These are phyloP conservation scores for Penicillium subrubescens DNA, from an alignment of 495 filamentous ascomycete species.

Conservation along the genomic window DNA sequence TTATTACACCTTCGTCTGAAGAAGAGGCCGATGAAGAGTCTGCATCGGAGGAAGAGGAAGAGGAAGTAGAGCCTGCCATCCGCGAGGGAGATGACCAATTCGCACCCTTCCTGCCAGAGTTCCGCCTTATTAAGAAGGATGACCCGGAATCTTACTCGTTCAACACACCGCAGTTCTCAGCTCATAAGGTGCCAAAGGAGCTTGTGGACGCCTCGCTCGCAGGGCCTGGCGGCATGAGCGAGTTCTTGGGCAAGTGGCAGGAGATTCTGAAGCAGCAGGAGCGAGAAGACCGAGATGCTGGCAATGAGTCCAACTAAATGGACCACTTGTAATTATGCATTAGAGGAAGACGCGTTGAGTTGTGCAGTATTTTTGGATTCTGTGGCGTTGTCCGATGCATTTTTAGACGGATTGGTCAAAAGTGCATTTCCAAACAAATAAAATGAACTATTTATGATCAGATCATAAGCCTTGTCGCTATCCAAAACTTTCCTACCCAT, in stretches of 20 bases:
- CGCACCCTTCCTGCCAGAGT: slow-evolving; percentile 68
- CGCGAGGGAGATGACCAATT: slow-evolving; percentile 55
- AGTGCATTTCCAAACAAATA: background rate
- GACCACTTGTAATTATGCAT: background rate
- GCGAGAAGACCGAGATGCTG: slow-evolving; percentile 47
- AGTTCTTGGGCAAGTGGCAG: slow-evolving; percentile 88
- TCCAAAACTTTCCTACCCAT: no score
- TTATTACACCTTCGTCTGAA: slow-evolving; percentile 12
- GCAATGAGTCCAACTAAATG: slow-evolving; percentile 44
- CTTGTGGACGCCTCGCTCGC: slow-evolving; percentile 86
- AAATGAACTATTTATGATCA: background rate
- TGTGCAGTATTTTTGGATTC: background rate
- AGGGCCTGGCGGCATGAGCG: slow-evolving; percentile 68
- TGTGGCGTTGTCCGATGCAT: slow-evolving; percentile 14
- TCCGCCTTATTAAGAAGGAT: slow-evolving; percentile 78
- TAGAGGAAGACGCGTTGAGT: background rate
- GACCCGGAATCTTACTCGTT: slow-evolving; percentile 89
- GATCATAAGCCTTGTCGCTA: background rate
- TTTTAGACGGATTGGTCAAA: background rate
- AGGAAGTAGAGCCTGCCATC: slow-evolving; percentile 43
- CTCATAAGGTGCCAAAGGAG: slow-evolving; percentile 92
- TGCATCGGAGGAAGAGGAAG: slow-evolving; percentile 28
- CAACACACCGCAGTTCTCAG: slow-evolving; percentile 83
- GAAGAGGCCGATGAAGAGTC: slow-evolving; percentile 17
- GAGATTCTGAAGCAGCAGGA: slow-evolving; percentile 65